Percentiles rank a stretch among this genome's conserved stretches.
phyloP scores from a whole-genome alignment of 2,329 filamentous ascomycete species.

The Tolypocladium capitatum region DNA sequence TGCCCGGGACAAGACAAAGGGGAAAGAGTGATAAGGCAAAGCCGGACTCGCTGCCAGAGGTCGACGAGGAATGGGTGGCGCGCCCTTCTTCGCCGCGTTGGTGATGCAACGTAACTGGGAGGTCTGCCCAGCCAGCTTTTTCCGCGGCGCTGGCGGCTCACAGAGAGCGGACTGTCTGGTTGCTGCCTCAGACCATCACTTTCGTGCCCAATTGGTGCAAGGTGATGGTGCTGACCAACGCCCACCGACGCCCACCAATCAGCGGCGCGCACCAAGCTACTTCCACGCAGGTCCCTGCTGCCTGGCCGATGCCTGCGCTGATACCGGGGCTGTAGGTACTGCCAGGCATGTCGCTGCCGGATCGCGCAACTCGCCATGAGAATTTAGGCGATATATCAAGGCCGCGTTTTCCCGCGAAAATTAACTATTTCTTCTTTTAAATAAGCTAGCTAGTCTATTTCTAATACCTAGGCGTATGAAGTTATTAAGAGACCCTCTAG shows the following conservation, averaged over 20 bases:
- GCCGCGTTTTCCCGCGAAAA: too few species aligned
- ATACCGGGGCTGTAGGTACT: slow-evolving; percentile 14
- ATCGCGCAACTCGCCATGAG: too few species aligned
- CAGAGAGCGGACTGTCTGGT: slow-evolving; percentile 4
- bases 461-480: too few species aligned
- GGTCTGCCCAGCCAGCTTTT: slow-evolving; percentile 19
- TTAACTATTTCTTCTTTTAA: too few species aligned
- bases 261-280: slow-evolving; percentile 8
- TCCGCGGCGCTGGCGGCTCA: slow-evolving; percentile 10
- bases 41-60: slow-evolving; percentile 5
- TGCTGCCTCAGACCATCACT: slow-evolving; percentile 24
- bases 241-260: slow-evolving; percentile 14
- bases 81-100: slow-evolving; percentile 16
- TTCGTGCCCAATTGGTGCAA: slow-evolving; percentile 15
- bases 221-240: slow-evolving; percentile 10
- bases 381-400: too few species aligned
- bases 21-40: slow-evolving; percentile 6
- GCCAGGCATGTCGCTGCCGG: background rate
- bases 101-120: slow-evolving; percentile 1
- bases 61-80: slow-evolving; percentile 8
- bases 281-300: slow-evolving; percentile 14
- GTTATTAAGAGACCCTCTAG: too few species aligned
- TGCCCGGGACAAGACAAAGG: slow-evolving; percentile 1
- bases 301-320: slow-evolving; percentile 12
- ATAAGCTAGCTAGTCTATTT: too few species aligned